phyloP scores from a whole-genome alignment of 2,329 filamentous ascomycete species.

The Fusarium oligoseptatum region DNA sequence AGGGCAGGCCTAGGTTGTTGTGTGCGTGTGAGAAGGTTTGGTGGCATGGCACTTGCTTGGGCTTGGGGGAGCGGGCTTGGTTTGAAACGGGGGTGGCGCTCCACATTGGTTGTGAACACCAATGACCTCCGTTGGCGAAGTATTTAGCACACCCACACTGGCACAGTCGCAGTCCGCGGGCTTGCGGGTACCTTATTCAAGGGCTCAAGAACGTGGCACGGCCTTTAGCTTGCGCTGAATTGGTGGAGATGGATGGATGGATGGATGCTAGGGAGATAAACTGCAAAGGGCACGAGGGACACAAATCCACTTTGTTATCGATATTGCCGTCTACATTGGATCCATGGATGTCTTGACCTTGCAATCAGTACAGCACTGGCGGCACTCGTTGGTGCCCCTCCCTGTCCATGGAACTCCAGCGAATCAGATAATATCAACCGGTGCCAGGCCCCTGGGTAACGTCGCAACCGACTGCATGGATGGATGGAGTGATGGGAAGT shows the following conservation, averaged over 20 bases:
- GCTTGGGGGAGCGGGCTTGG: constrained; percentile 1
- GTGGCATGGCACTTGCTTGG: constrained; percentile 4
- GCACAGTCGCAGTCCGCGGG: neutral
- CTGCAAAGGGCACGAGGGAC: neutral
- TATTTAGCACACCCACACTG: neutral
- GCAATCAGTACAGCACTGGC: neutral
- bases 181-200: constrained; percentile 1
- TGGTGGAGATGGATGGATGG: neutral
- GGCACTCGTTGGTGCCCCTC: neutral
- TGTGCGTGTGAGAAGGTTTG: neutral
- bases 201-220: constrained; percentile 6
- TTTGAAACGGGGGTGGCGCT: constrained; percentile 2
- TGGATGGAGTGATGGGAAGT: constrained; percentile 4
- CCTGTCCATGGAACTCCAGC: neutral
- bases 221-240: constrained; percentile 9
- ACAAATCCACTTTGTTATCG: constrained; percentile 13
- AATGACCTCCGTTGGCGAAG: neutral
- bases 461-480: constrained; percentile 14
- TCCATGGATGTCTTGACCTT: neutral
- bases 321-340: neutral
- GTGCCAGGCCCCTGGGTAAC: constrained; percentile 13
- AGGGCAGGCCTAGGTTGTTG: neutral
- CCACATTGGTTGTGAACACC: neutral
- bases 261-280: neutral
- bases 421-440: constrained; percentile 27